Evolutionary conservation across 163 green algal genomes (phyloP).

Genomic region (Chlamydomonas reinhardtii): DNA sequence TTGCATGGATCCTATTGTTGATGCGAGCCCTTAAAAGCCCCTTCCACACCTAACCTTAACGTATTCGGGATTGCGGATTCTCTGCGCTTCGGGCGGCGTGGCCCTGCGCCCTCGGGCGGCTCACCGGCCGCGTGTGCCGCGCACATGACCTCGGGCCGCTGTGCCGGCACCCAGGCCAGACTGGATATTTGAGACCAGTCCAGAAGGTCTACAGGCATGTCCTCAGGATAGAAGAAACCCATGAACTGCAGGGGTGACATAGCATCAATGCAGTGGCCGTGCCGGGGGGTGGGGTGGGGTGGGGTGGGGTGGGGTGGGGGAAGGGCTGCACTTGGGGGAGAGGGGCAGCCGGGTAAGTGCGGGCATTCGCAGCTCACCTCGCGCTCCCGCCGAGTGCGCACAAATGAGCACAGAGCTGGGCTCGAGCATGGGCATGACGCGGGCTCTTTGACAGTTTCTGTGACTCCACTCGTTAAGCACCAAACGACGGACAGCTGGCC

Average conservation of each 20-base stretch:
- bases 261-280: not conserved
- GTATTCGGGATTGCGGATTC: too few relatives aligned
- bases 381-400: not conserved
- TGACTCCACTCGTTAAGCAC: too few relatives aligned
- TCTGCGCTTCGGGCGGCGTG: too few relatives aligned
- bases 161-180: slow-evolving; percentile 14
- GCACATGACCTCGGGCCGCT: slow-evolving; percentile 12
- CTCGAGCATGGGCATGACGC: not conserved
- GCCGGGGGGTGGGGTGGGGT: not conserved
- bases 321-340: not conserved
- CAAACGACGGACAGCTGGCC: too few relatives aligned
- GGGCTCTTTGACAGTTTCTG: not conserved
- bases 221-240: slow-evolving; percentile 33
- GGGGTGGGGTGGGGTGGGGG: not conserved
- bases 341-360: too few relatives aligned
- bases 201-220: not conserved
- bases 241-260: slow-evolving; percentile 12
- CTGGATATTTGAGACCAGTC: slow-evolving; percentile 7
- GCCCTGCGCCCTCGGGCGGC: too few relatives aligned
- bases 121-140: not conserved
- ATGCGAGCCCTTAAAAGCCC: too few relatives aligned
- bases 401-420: not conserved
- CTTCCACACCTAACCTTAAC: too few relatives aligned
- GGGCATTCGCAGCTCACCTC: not conserved
- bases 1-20: too few relatives aligned